A percentile compares a stretch with the other conserved stretches of the same genome.
phyloP scores from a whole-genome alignment of 2,329 filamentous ascomycete genomes.

The Alternaria metachromatica region DNA sequence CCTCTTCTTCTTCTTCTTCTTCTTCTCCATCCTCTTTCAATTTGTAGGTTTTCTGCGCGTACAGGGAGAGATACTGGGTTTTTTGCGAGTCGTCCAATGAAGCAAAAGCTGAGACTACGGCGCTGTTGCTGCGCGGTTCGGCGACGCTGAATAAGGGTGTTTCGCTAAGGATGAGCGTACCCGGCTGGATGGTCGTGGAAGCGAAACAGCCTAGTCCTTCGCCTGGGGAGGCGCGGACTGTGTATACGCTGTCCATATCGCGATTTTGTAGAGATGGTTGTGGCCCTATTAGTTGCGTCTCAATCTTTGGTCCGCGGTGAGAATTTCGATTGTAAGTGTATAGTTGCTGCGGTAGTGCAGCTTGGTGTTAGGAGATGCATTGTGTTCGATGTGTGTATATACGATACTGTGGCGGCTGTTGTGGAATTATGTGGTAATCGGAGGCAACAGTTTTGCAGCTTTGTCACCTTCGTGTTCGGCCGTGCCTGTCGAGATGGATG shows the following conservation, averaged over 20 bases:
- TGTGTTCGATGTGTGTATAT: background rate
- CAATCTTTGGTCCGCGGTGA: background rate
- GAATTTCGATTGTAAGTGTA: background rate
- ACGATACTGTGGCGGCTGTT: background rate
- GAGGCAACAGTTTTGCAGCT: conserved; percentile 4
- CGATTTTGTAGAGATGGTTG: background rate
- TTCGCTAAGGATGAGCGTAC: conserved; percentile 48
- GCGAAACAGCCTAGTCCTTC: conserved; percentile 51
- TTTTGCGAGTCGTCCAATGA: conserved; percentile 9
- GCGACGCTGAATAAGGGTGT: conserved; percentile 41
- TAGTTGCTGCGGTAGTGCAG: background rate
- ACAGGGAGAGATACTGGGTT: conserved; percentile 20
- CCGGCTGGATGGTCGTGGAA: conserved; percentile 29
- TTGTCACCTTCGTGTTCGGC: background rate
- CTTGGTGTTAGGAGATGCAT: background rate
- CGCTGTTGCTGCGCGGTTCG: conserved; percentile 28
- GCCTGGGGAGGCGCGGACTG: conserved; percentile 30
- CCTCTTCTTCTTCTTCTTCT: conserved; percentile 2
- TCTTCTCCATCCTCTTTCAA: background rate
- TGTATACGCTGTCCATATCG: conserved; percentile 21
- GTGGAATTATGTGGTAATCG: background rate
- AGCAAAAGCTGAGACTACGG: conserved; percentile 20
- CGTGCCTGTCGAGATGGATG: background rate
- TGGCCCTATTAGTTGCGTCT: background rate
- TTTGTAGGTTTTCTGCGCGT: conserved; percentile 7